phyloP scores from a whole-genome alignment of 352 stramenopile genomes.

The Pythium dissimile region DNA sequence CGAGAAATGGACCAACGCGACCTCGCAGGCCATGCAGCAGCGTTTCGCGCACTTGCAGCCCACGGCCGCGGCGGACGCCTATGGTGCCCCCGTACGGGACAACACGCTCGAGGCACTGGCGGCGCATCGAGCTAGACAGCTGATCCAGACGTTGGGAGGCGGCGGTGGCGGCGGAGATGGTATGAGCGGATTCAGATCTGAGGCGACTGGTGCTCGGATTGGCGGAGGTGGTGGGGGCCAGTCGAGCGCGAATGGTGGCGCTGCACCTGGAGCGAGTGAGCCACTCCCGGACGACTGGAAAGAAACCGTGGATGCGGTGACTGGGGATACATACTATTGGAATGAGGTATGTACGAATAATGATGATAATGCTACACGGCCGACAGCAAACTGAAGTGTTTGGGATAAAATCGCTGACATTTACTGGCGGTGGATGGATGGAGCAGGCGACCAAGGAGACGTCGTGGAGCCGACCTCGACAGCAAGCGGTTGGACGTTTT shows the following conservation, averaged over 20 bases:
- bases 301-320: constrained; percentile 40
- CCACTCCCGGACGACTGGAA: constrained; percentile 48
- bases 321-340: constrained; percentile 74
- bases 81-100: constrained; percentile 35
- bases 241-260: neutral
- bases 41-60: constrained; percentile 33
- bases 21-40: constrained; percentile 37
- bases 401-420: neutral
- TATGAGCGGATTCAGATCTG: neutral
- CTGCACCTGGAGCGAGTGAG: neutral
- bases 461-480: constrained; percentile 55
- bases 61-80: neutral
- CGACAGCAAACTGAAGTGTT: too few species aligned
- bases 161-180: neutral
- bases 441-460: constrained; percentile 70
- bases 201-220: too few species aligned
- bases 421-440: neutral
- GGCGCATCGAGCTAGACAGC: constrained; percentile 34
- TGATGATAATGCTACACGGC: too few species aligned
- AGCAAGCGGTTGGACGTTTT: neutral
- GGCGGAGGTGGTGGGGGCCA: neutral
- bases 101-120: constrained; percentile 76
- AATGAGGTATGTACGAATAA: constrained; percentile 80
- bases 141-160: constrained; percentile 30
- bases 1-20: constrained; percentile 47